phyloP scores from a whole-genome alignment of 2,329 filamentous ascomycete species.

The Cytospora schulzeri region DNA sequence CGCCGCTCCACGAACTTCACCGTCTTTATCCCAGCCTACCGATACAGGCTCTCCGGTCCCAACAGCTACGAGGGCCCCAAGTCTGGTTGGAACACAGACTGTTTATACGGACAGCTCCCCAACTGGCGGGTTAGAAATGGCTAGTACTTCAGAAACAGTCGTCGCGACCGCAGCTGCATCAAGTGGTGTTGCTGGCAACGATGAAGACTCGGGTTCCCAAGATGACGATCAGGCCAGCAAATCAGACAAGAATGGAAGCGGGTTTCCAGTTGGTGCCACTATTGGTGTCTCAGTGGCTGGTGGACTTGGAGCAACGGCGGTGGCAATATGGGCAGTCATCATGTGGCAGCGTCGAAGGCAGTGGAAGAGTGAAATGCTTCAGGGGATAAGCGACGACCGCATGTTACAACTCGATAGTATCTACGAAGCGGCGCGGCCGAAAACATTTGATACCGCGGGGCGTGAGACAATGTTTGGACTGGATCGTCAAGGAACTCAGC shows the following conservation, averaged over 20 bases:
- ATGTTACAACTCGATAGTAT: conserved; percentile 16
- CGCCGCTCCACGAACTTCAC: background rate
- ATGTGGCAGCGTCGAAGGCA: conserved; percentile 15
- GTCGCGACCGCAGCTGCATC: conserved; percentile 3
- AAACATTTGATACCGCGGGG: conserved; percentile 12
- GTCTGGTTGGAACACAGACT: conserved; percentile 8
- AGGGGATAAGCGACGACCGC: conserved; percentile 17
- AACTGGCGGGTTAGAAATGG: conserved; percentile 2
- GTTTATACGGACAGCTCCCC: background rate
- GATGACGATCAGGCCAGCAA: background rate
- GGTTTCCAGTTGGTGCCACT: conserved; percentile 15
- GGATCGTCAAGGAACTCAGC: background rate
- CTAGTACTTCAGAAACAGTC: background rate
- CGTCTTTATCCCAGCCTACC: background rate
- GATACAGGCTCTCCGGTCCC: background rate
- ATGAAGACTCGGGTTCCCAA: background rate
- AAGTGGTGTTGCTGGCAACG: background rate
- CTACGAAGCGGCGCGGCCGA: conserved; percentile 9
- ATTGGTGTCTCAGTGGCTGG: conserved; percentile 11
- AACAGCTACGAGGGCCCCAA: background rate
- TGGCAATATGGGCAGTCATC: conserved; percentile 10
- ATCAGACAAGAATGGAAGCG: background rate
- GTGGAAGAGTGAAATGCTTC: conserved; percentile 12
- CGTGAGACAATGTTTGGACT: conserved; percentile 4
- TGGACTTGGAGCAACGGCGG: conserved; percentile 9